Conservation (phyloP, 2,329 filamentous ascomycete genomes). For the Epichloe amarillans region DNA sequence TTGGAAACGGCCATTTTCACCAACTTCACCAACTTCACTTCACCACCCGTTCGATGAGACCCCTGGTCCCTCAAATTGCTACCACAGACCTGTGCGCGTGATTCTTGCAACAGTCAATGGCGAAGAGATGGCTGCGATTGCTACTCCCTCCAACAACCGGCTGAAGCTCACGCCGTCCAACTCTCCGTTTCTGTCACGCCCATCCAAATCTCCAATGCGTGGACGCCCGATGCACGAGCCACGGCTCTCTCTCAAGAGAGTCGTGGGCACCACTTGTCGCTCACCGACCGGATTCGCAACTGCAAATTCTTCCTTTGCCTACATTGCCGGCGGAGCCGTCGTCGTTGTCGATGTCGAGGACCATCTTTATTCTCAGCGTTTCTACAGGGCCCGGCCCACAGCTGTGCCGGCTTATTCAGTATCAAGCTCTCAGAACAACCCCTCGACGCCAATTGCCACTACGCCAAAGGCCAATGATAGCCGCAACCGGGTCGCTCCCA, state of each 20-base stretch:
- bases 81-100: background rate
- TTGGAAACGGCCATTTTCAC: background rate
- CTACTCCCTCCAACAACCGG: constrained; percentile 39
- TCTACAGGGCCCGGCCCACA: constrained; percentile 76
- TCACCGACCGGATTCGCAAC: constrained; percentile 79
- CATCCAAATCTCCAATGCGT: constrained; percentile 49
- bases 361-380: constrained; percentile 59
- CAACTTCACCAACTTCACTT: background rate
- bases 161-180: constrained; percentile 64
- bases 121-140: constrained; percentile 37
- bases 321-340: constrained; percentile 86
- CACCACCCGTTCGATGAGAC: background rate
- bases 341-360: constrained; percentile 72
- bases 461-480: constrained; percentile 52
- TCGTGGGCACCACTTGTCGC: constrained; percentile 81
- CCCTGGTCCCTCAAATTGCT: background rate
- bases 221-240: constrained; percentile 35
- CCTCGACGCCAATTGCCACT: constrained; percentile 33
- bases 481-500: constrained; percentile 39
- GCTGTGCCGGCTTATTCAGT: constrained; percentile 53
- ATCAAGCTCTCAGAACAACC: constrained; percentile 35
- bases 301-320: constrained; percentile 67
- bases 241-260: constrained; percentile 61
- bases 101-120: constrained; percentile 31
- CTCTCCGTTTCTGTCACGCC: constrained; percentile 54